phyloP scores from a whole-genome alignment of 2,329 filamentous ascomycete genomes.

The Torrubiella hemipterigena region DNA sequence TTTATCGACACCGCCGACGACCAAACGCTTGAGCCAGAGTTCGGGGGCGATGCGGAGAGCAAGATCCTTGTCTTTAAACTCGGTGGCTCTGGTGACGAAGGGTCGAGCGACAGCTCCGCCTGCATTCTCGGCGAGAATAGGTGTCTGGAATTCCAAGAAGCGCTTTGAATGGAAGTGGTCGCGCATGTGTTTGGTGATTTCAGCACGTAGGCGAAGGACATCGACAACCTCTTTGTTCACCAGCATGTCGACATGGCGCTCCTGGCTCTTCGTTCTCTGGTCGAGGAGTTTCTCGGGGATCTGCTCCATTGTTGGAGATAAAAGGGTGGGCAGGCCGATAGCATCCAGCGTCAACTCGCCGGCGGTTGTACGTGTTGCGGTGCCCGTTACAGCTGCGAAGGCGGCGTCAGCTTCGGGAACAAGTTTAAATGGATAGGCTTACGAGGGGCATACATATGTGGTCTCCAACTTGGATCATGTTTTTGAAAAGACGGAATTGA shows the following conservation, averaged over 20 bases:
- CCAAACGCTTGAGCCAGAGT: constrained; percentile 83
- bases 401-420: constrained; percentile 11
- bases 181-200: constrained; percentile 63
- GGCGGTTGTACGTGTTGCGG: constrained; percentile 54
- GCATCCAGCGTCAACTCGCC: constrained; percentile 68
- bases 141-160: constrained; percentile 85
- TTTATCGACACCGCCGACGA: constrained; percentile 76
- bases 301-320: constrained; percentile 69
- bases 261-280: constrained; percentile 58
- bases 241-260: constrained; percentile 78
- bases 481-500: constrained; percentile 48
- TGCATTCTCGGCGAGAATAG: constrained; percentile 69
- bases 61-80: constrained; percentile 59
- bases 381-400: constrained; percentile 53
- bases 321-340: constrained; percentile 52
- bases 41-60: constrained; percentile 85
- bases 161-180: constrained; percentile 57
- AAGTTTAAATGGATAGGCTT: constrained; percentile 4
- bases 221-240: constrained; percentile 59
- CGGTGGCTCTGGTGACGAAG: constrained; percentile 69
- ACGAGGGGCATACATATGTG: constrained; percentile 54
- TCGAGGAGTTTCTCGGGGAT: constrained; percentile 61
- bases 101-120: constrained; percentile 82
- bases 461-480: constrained; percentile 67
- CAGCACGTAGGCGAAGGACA: constrained; percentile 60